These are phyloP conservation scores for Cyberlindnera subsufficiens DNA, from an alignment of 805 yeast species.

Conservation along the genomic window DNA sequence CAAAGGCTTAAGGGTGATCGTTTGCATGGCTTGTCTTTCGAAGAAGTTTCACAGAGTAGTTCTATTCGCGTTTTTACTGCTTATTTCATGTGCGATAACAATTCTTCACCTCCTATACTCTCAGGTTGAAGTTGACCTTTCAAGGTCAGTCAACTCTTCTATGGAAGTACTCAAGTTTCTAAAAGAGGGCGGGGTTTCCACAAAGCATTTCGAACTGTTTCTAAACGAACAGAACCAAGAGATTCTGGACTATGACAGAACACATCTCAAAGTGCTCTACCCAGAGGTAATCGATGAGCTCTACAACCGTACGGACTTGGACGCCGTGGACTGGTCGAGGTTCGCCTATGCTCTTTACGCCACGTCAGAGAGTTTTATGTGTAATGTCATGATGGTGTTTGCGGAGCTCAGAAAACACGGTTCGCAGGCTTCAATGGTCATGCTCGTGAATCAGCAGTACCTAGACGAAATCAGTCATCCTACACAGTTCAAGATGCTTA, in stretches of 20 bases:
- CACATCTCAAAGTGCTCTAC: slow-evolving; percentile 17
- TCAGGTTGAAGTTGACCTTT: no score
- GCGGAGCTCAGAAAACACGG: slow-evolving; percentile 31
- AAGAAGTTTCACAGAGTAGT: no score
- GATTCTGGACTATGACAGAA: slow-evolving; percentile 19
- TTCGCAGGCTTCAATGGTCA: slow-evolving; percentile 40
- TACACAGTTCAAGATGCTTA: slow-evolving; percentile 8
- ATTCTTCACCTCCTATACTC: no score
- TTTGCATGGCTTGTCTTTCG: no score
- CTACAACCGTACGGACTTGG: slow-evolving; percentile 12
- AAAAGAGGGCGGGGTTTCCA: no score
- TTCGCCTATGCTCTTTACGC: slow-evolving; percentile 60
- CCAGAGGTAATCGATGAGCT: slow-evolving; percentile 20
- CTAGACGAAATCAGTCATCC: slow-evolving; percentile 15
- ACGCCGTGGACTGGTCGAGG: slow-evolving; percentile 33
- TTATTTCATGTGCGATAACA: no score
- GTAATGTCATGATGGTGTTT: slow-evolving; percentile 46
- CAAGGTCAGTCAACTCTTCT: no score
- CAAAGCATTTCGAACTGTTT: no score
- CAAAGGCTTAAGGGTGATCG: no score
- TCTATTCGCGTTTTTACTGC: no score
- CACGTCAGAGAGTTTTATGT: slow-evolving; percentile 43
- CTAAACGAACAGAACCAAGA: no score
- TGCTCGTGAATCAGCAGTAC: slow-evolving; percentile 33
- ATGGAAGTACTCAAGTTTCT: no score